Evolutionary conservation across 225 moss, liverwort and hornwort genomes (phyloP).

Genomic region (Asterella californica): DNA sequence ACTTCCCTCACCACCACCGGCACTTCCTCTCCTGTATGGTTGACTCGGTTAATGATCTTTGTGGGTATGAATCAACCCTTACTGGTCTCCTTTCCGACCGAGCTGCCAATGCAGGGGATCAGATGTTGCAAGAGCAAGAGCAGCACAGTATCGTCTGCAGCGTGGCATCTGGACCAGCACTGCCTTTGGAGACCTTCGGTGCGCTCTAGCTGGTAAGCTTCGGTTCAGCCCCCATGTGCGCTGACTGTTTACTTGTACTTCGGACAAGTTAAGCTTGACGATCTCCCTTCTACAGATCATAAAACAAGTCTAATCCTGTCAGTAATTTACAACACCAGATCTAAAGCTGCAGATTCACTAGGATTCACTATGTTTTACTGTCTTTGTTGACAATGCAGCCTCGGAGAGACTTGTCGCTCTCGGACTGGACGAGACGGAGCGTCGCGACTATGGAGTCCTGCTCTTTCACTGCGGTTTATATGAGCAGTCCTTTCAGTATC

Average conservation of each 20-base stretch:
- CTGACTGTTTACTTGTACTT: too few species aligned
- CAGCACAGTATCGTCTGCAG: slow-evolving; percentile 70
- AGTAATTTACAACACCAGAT: too few species aligned
- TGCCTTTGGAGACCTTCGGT: slow-evolving; percentile 69
- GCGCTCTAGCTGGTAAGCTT: slow-evolving; percentile 61
- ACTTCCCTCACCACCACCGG: background rate
- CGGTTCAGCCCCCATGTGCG: too few species aligned
- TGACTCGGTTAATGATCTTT: background rate
- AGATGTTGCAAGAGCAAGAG: slow-evolving; percentile 67
- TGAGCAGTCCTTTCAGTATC: slow-evolving; percentile 66
- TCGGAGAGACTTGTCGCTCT: slow-evolving; percentile 86
- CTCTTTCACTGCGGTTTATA: slow-evolving; percentile 66
- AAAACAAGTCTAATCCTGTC: too few species aligned
- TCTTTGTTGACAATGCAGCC: slow-evolving; percentile 36
- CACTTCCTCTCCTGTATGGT: background rate
- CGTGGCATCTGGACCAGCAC: slow-evolving; percentile 76
- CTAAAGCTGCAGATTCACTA: too few species aligned
- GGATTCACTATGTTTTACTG: too few species aligned
- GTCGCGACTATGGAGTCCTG: slow-evolving; percentile 63
- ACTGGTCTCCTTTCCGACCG: background rate
- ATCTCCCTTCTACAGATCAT: too few species aligned
- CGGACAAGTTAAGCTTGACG: too few species aligned
- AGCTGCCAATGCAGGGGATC: slow-evolving; percentile 54
- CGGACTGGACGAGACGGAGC: slow-evolving; percentile 61
- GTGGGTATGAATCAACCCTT: background rate